These are phyloP conservation scores for Sporothrix pseudoabietina DNA, from an alignment of 2,329 filamentous ascomycete species.

Conservation along the genomic window DNA sequence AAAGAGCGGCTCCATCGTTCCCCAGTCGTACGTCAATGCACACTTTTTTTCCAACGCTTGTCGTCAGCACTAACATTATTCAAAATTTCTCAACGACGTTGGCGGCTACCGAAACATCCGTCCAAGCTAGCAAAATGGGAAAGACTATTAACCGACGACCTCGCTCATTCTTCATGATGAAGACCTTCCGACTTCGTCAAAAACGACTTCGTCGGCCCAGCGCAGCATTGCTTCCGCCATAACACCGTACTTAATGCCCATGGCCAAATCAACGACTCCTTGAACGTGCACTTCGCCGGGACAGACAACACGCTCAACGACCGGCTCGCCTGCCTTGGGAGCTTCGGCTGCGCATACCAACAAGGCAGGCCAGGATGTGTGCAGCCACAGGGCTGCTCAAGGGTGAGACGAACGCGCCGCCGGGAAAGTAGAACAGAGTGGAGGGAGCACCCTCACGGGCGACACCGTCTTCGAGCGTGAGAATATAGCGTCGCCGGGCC, in stretches of 20 bases:
- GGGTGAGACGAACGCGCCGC: slow-evolving; percentile 30
- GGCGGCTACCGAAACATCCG: background rate
- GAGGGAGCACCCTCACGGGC: slow-evolving; percentile 16
- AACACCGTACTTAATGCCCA: slow-evolving; percentile 30
- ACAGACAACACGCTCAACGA: slow-evolving; percentile 32
- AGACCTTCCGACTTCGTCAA: background rate
- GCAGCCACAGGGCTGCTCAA: slow-evolving; percentile 28
- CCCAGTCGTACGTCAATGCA: background rate
- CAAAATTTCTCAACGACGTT: background rate
- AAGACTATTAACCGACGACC: background rate
- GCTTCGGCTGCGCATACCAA: slow-evolving; percentile 24
- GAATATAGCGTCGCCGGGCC: slow-evolving; percentile 2
- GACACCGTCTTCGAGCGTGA: background rate
- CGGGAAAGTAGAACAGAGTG: slow-evolving; percentile 34
- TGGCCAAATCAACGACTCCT: slow-evolving; percentile 28
- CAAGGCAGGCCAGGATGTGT: slow-evolving; percentile 24
- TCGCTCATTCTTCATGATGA: background rate
- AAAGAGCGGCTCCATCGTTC: background rate
- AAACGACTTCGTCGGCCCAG: slow-evolving; percentile 12
- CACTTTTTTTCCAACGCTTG: background rate
- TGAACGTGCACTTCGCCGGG: slow-evolving; percentile 34
- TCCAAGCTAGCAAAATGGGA: background rate
- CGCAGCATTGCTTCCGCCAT: slow-evolving; percentile 18
- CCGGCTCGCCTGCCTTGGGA: background rate
- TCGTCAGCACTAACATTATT: background rate